Evolutionary conservation across 768 basidiomycete species (phyloP), one percentile per base, ranked within the genome.

Genomic region (Megacollybia marginata): DNA sequence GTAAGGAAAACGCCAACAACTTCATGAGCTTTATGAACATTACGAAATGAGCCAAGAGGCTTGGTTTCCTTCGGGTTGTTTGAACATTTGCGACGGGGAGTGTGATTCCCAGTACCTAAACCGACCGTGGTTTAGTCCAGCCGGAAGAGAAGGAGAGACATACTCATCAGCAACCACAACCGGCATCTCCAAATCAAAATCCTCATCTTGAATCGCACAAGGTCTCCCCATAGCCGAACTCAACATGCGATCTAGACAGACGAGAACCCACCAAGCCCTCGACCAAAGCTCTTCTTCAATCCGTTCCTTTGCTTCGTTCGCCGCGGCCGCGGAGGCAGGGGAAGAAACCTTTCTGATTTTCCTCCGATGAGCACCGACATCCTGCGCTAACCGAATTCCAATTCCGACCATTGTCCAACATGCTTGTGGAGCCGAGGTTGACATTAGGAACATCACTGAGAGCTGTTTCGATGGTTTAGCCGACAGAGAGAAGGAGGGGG

Each of bases 161-260:
- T 23, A 33, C 7, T 28, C 12, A n/a, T 32, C 19, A n/a, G 13
- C 4, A 18, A 19, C 15, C 4, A 40, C 38, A 2, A n/a, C 2
- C 75, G 53, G 78, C 79, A 42, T 20, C 20, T 9, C 20, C 23
- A 18, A 16, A 19, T 62, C 78, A 31, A 45, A 75, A 71, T 82
- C 80, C 55, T 79, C 79, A 44, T 83, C 82, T 46, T 78, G 74
- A 11, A 83, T 68, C 9, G 75, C 74, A 49, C 76, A 69, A 0
- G 80, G 79, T 13, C 83, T 65, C 15, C 83, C 82, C 23, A 82
- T 63, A 18, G 67, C 67, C 9, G 67, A 60, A 19, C 69, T 71
- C 40, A 59, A 40, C 34, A 43, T 44, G 13, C 55, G 45, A 36
- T 56, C 55, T 47, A 53, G 19, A 36, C 48, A 13, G 19, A 56